Base-by-base conservation (phyloP, 2,329 filamentous ascomycete species). In the Pyrenochaeta sp. region DNA sequence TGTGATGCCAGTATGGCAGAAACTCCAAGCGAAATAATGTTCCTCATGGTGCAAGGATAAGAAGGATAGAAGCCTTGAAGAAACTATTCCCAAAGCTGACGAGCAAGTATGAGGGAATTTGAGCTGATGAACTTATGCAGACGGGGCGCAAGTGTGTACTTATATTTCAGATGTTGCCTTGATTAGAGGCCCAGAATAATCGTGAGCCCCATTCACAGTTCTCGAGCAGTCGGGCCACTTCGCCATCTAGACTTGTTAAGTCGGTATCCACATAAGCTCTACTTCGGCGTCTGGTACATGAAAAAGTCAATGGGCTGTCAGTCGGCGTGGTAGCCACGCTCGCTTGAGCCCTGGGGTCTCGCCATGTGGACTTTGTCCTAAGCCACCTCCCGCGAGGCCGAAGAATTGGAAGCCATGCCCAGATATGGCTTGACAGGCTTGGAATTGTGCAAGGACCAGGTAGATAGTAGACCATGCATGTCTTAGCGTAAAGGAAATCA, bases 1-100 rank as follows among this genome's bases (percentile, higher is more conserved):
- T 58, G 55, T 11, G 48, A 55, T 39, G 53, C 59, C 29, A 64
- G 44, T 15, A 63, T 33, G 20, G 59, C 60, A n/a, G 50, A 48
- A 33, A 56, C 20, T 35, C 48, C 53, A 41, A 63, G 31, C 15
- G 53, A 49, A 41, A 61, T 30, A 35, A 58, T 59, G 15, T 30
- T 52, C 29, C 48, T 58, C 63, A 66, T 66, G 20, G 23, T 61
- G 45, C 45, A 44, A 32, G 27, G 11, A 17, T 11, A 12, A 11
- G 43, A 41, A 21, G 37, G 12, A 17, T n/a, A 12, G 15, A 37
- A 6, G 10, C 20, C 29, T 32, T 15, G 41, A 36, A 44, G 20
- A 43, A 42, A 18, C 43, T 33, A 37, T 23, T n/a, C 21, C 15
- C 17, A 30, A 35, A 21, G 21, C 23, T 14, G 37, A 14, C 47